Base-by-base conservation (phyloP, 169 alveolate genomes). In the Plasmodium vinckei region DNA sequence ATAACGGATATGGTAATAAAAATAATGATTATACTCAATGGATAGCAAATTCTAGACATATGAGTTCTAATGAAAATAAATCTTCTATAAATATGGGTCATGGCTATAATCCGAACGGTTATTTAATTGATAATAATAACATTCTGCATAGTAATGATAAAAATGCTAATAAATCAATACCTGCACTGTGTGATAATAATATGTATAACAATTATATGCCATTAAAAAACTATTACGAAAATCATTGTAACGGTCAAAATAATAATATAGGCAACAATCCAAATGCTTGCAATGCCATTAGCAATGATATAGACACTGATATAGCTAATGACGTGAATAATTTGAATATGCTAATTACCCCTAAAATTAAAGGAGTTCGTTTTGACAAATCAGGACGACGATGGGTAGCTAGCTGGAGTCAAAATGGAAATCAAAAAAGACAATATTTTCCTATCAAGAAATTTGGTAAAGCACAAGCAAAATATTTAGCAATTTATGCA, bases 341-440 rank as follows among this genome's bases (percentile, higher is more conserved):
- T 68, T 27, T 65, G 9, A 79, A 67, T 60, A 79, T 67, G 82
- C 65, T 65, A 5, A 25, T 79, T 7, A 13, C 65, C 51, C 77
- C 89, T 12, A 79, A 79, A 68, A 92, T 94, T 33, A 92, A 94
- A 25, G 96, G 96, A 46, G 96, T 94, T 25, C 92, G 93, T 87
- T 94, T 91, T 73, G 95, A 94, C 65, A 91, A 93, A n/a, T 91
- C 96, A 1, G 96, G 93, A 56, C 92, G 92, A 69, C 73, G 96
- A 51, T 94, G 96, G 96, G 93, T 94, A 56, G 96, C 96, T 46
- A 71, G 96, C 77, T 94, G 96, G 96, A 94, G 95, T 9, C 94
- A 93, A n/a, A 94, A 92, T 56, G 96, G 96, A 42, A 94, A 94
- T 84, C 93, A 94, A 23, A 94, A 94, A 27, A 92, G 96, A 69